A percentile compares a stretch with the other conserved stretches of the same genome.
phyloP scores from a whole-genome alignment of 2,329 filamentous ascomycete species.

The Ophiognomonia clavigignenti-juglandacearum region DNA sequence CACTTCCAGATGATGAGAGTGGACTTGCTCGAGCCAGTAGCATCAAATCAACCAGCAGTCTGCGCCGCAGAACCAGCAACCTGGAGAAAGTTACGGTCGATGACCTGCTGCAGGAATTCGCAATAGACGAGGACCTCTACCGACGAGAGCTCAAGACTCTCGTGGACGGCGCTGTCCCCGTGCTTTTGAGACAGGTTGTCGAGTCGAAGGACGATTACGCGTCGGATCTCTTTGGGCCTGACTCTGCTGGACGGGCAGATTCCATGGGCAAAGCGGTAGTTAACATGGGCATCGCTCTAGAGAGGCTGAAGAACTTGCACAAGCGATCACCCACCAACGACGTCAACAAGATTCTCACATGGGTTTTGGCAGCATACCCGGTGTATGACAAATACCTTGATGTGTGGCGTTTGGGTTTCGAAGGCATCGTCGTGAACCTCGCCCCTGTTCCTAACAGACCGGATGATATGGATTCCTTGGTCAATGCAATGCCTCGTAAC shows the following conservation, averaged over 20 bases:
- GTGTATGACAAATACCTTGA: slow-evolving; percentile 83
- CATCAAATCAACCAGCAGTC: slow-evolving; percentile 71
- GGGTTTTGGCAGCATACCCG: slow-evolving; percentile 73
- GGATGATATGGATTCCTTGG: slow-evolving; percentile 56
- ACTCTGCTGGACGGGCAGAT: slow-evolving; percentile 47
- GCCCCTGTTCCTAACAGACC: slow-evolving; percentile 55
- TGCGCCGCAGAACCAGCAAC: slow-evolving; percentile 66
- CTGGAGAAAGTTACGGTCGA: slow-evolving; percentile 64
- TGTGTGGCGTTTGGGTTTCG: slow-evolving; percentile 88
- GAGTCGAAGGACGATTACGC: slow-evolving; percentile 61
- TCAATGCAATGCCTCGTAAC: slow-evolving; percentile 56
- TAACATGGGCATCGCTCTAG: slow-evolving; percentile 86
- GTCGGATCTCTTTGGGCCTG: slow-evolving; percentile 62
- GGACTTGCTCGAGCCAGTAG: slow-evolving; percentile 60
- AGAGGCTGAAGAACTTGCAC: slow-evolving; percentile 77
- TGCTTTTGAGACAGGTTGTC: slow-evolving; percentile 80
- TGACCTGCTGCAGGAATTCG: slow-evolving; percentile 75
- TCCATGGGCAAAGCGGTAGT: slow-evolving; percentile 80
- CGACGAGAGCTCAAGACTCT: slow-evolving; percentile 86
- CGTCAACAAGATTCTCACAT: slow-evolving; percentile 66
- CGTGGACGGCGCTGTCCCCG: slow-evolving; percentile 91
- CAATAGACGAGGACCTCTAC: slow-evolving; percentile 81
- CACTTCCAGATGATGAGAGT: slow-evolving; percentile 56
- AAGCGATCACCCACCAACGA: slow-evolving; percentile 73
- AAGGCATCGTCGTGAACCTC: slow-evolving; percentile 90